phyloP scores from a whole-genome alignment of 2,329 filamentous ascomycete species.

The Phialemonium atrogriseum region DNA sequence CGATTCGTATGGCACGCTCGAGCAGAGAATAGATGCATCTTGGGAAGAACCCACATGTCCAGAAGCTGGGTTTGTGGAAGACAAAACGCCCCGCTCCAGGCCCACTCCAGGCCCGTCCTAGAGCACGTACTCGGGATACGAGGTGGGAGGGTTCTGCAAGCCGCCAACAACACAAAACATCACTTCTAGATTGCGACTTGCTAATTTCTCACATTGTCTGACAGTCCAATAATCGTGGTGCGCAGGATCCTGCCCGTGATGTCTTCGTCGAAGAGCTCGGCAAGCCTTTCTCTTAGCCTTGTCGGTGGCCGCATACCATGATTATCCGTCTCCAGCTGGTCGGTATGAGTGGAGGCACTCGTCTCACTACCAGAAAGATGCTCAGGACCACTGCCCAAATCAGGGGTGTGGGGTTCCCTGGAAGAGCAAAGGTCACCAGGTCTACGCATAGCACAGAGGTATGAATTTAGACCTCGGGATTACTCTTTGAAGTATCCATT shows the following conservation, averaged over 20 bases:
- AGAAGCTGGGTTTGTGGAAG: slow-evolving; percentile 16
- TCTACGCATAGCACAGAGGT: no score
- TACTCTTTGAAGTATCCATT: no score
- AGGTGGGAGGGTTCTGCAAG: slow-evolving; percentile 10
- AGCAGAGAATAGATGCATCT: slow-evolving; percentile 25
- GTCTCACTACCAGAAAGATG: no score
- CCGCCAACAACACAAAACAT: neutral
- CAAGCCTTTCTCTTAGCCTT: no score
- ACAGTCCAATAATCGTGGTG: slow-evolving; percentile 9
- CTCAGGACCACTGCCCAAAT: no score
- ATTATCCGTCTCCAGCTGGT: no score
- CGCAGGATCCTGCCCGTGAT: slow-evolving; percentile 14
- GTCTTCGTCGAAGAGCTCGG: slow-evolving; percentile 13
- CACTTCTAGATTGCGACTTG: neutral
- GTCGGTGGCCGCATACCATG: no score
- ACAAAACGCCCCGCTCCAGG: no score
- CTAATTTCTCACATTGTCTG: slow-evolving; percentile 7
- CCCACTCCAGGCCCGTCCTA: slow-evolving; percentile 10
- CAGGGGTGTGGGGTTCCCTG: no score
- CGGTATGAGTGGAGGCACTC: no score
- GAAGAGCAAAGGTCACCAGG: no score
- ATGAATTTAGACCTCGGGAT: no score
- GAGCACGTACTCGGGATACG: slow-evolving; percentile 15
- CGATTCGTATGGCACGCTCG: slow-evolving; percentile 19
- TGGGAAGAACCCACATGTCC: slow-evolving; percentile 32